These are phyloP conservation scores for Tribonema minus DNA, from an alignment of 108 stramenopile genomes.

Conservation along the genomic window DNA sequence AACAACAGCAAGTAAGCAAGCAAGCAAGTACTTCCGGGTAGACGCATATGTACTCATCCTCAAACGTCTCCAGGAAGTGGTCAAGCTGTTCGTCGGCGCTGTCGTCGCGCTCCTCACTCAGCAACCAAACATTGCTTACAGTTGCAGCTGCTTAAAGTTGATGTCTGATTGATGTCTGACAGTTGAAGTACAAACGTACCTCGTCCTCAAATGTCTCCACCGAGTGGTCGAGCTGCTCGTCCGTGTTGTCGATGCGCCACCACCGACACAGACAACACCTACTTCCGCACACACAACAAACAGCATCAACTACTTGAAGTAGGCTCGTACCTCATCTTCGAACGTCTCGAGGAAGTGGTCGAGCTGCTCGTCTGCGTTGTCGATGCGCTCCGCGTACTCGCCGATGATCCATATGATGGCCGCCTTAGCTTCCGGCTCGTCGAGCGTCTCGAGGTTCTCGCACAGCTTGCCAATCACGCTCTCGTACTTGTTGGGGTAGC, in stretches of 20 bases:
- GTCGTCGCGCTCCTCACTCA: constrained; percentile 98
- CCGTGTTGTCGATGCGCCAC: constrained; percentile 98
- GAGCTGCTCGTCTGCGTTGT: constrained; percentile 97
- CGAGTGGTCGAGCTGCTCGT: constrained; percentile 94
- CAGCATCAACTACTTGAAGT: no score
- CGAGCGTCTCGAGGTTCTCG: constrained; percentile 95
- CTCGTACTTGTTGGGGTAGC: constrained; percentile 99
- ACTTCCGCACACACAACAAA: no score
- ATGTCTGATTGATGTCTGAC: no score
- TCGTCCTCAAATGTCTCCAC: constrained; percentile 69
- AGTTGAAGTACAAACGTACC: no score
- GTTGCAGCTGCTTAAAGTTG: no score
- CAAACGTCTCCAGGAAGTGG: constrained; percentile 82
- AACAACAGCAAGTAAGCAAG: no score
- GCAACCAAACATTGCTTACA: no score
- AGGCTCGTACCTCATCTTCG: no score
- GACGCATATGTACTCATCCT: no score
- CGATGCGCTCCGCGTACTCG: constrained; percentile 99
- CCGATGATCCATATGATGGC: constrained; percentile 99
- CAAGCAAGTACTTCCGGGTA: no score
- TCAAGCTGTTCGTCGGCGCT: constrained; percentile 98
- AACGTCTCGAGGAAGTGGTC: no score
- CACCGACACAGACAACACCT: no score
- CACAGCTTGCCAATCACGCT: constrained; percentile 94
- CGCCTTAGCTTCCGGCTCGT: constrained; percentile 96